Evolutionary conservation across 2,329 filamentous ascomycete species (phyloP).

Genomic region (Penicillium sp.): DNA sequence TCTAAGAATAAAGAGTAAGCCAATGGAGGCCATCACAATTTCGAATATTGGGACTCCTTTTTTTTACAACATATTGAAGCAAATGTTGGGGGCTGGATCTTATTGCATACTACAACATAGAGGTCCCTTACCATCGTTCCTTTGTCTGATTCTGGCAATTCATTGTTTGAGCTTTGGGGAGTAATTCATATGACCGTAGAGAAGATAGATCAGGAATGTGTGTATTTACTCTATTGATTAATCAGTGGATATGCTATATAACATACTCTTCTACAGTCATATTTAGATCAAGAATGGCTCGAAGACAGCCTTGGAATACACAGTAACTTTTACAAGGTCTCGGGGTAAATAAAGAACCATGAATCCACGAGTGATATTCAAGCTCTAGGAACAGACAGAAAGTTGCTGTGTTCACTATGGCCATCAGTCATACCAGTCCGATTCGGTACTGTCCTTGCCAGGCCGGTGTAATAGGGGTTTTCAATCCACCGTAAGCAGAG

Average conservation of each 20-base stretch:
- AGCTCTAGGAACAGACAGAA: conserved; percentile 25
- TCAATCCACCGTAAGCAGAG: conserved; percentile 57
- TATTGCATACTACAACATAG: neutral
- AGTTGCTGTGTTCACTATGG: conserved; percentile 64
- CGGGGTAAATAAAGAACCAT: neutral
- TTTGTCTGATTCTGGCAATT: neutral
- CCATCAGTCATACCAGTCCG: conserved; percentile 66
- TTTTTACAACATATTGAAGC: neutral
- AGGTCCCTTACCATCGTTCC: neutral
- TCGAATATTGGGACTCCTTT: neutral
- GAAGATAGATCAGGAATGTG: neutral
- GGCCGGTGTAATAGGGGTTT: conserved; percentile 70
- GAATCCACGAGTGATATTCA: neutral
- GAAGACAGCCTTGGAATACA: neutral
- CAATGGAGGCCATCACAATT: neutral
- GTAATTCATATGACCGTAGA: neutral
- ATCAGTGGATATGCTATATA: neutral
- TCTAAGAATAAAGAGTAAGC: neutral
- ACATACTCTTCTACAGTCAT: neutral
- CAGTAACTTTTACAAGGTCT: neutral
- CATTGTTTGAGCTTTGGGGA: neutral
- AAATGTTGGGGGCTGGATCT: neutral
- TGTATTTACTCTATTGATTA: neutral
- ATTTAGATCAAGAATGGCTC: neutral
- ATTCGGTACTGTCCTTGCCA: conserved; percentile 81